A percentile compares a stretch with the other conserved stretches of the same genome.
phyloP scores from a whole-genome alignment of 805 yeast species.

The Spathaspora girioi region DNA sequence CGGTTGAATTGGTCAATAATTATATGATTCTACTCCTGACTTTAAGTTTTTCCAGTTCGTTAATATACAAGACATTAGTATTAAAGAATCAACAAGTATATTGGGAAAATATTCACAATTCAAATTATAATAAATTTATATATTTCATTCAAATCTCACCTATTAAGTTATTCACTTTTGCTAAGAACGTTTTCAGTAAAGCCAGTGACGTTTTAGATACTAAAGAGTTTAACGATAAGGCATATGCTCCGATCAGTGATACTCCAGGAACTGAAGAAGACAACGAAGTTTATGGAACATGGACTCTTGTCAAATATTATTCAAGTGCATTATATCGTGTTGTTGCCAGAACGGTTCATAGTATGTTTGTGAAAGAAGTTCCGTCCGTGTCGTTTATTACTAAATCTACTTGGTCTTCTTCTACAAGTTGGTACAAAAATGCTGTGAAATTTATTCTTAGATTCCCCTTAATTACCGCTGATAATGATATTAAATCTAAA shows the following conservation, averaged over 20 bases:
- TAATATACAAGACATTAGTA: conserved; percentile 31
- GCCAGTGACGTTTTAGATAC: conserved; percentile 1
- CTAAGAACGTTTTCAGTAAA: conserved; percentile 1
- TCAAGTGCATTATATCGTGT: conserved; percentile 4
- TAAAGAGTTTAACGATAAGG: neutral
- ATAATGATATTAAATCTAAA: conserved; percentile 22
- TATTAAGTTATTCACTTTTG: conserved; percentile 16
- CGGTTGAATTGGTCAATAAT: conserved; percentile 17
- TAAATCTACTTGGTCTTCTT: neutral
- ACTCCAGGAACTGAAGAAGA: conserved; percentile 14
- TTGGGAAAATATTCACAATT: conserved; percentile 28
- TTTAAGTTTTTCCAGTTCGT: conserved; percentile 26
- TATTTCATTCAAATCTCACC: conserved; percentile 37
- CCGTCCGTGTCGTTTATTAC: conserved; percentile 14
- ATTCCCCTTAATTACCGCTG: conserved; percentile 20
- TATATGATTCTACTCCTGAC: conserved; percentile 20
- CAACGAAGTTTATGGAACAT: conserved; percentile 10
- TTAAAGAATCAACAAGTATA: conserved; percentile 30
- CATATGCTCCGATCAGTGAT: neutral
- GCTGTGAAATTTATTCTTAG: conserved; percentile 7
- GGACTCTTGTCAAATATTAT: conserved; percentile 6
- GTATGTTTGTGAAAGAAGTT: conserved; percentile 10
- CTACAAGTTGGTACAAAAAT: conserved; percentile 2
- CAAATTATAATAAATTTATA: conserved; percentile 21
- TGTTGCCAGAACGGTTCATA: conserved; percentile 5